A percentile compares a stretch with the other conserved stretches of the same genome.
Evolutionary conservation across 2,329 filamentous ascomycete genomes (phyloP).

Genomic region (Pyricularia sp.): DNA sequence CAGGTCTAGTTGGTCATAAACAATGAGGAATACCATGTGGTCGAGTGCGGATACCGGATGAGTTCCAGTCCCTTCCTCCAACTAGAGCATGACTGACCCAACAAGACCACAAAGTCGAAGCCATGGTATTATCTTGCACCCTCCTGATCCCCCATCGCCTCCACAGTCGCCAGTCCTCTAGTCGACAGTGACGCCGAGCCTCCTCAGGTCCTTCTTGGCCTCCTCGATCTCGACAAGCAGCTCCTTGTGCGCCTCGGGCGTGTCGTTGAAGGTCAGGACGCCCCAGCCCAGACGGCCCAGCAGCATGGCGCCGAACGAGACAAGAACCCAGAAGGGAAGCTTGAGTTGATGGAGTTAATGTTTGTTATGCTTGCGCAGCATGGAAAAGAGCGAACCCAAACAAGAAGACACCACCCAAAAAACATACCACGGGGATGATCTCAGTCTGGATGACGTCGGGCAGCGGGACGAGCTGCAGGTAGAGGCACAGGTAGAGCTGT

Average conservation of each 20-base stretch:
- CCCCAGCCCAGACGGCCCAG: slow-evolving; percentile 87
- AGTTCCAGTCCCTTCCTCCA: neutral
- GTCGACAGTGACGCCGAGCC: slow-evolving; percentile 71
- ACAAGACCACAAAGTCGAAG: neutral
- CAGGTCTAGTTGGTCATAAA: neutral
- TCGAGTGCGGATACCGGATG: neutral
- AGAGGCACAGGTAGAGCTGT: slow-evolving; percentile 82
- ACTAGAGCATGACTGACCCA: neutral
- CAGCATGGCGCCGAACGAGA: slow-evolving; percentile 85
- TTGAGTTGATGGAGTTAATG: slow-evolving; percentile 24
- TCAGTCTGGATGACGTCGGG: slow-evolving; percentile 70
- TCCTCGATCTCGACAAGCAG: slow-evolving; percentile 75
- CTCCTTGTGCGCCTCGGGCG: slow-evolving; percentile 82
- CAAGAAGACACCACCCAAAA: neutral
- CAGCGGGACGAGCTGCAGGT: slow-evolving; percentile 73
- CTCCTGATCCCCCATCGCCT: neutral
- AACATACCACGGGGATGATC: slow-evolving; percentile 78
- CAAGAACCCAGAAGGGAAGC: slow-evolving; percentile 89
- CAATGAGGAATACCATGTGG: neutral
- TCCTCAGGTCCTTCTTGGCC: slow-evolving; percentile 64
- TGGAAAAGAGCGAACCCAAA: no score
- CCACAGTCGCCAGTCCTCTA: slow-evolving; percentile 23
- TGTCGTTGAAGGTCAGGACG: slow-evolving; percentile 94
- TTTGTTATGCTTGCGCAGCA: neutral
- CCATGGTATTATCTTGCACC: neutral